Percentiles rank a stretch among this genome's conserved stretches.
phyloP scores from a whole-genome alignment of 805 yeast genomes.

The Barnettozyma sucrosica region DNA sequence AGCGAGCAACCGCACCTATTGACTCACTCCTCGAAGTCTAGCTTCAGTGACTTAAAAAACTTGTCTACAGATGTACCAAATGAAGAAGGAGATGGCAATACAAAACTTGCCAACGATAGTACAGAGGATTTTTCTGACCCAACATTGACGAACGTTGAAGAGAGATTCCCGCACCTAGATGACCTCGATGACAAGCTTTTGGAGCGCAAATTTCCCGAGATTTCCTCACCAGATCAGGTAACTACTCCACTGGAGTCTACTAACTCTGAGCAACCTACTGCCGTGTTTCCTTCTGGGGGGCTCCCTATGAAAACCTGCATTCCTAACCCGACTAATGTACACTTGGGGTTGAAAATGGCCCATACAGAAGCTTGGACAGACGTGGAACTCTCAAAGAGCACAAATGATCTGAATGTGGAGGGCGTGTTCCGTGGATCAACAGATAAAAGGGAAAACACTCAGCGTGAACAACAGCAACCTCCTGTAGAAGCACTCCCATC shows the following conservation, averaged over 20 bases:
- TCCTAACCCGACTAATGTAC: background rate
- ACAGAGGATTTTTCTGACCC: constrained; percentile 20
- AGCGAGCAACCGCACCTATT: constrained; percentile 16
- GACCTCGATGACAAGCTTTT: constrained; percentile 18
- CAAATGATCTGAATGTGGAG: constrained; percentile 10
- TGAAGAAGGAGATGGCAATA: constrained; percentile 3
- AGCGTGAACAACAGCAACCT: background rate
- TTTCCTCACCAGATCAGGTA: background rate
- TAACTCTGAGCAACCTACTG: background rate
- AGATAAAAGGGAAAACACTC: background rate
- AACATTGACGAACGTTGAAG: constrained; percentile 42
- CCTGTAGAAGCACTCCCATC: too few relatives aligned
- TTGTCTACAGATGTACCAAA: background rate
- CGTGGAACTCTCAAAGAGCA: background rate
- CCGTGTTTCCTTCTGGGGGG: constrained; percentile 1
- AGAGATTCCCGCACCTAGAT: constrained; percentile 47
- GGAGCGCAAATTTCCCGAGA: constrained; percentile 11
- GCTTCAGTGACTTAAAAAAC: constrained; percentile 18
- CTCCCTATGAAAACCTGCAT: constrained; percentile 1
- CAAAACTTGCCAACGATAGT: background rate
- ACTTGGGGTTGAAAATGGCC: constrained; percentile 13
- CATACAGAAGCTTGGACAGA: constrained; percentile 22
- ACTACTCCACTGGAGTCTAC: background rate
- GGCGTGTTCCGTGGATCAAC: constrained; percentile 19
- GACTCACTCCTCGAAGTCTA: constrained; percentile 23